Conservation (phyloP, 371 early-diverging fungal species). For the Mucor lusitanicus region DNA sequence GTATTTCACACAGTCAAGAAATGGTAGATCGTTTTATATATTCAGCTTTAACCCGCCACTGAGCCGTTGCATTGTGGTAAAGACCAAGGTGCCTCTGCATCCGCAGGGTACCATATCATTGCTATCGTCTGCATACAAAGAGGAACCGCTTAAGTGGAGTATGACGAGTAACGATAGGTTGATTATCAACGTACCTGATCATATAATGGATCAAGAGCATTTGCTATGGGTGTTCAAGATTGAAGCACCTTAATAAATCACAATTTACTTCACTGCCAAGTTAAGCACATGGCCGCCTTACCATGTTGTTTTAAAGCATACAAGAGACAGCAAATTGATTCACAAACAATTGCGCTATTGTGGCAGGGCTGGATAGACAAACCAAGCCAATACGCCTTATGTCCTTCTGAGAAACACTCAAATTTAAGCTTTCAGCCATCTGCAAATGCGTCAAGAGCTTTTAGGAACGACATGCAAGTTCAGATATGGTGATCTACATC, state of each 20-base stretch:
- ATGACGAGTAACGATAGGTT: slow-evolving; percentile 8
- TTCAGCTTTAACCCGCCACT: slow-evolving; percentile 14
- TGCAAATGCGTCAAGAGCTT: too few relatives aligned
- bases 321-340: too few relatives aligned
- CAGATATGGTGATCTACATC: too few relatives aligned
- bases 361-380: too few relatives aligned
- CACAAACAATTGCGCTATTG: too few relatives aligned
- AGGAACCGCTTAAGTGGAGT: slow-evolving; percentile 1
- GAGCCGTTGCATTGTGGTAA: slow-evolving; percentile 6
- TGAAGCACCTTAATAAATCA: slow-evolving; percentile 7
- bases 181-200: slow-evolving; percentile 8
- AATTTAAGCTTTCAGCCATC: too few relatives aligned
- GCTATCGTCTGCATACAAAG: neutral
- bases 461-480: too few relatives aligned
- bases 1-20: slow-evolving; percentile 17
- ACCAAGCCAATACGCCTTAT: too few relatives aligned
- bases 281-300: too few relatives aligned
- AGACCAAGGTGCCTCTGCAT: slow-evolving; percentile 12
- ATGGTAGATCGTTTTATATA: slow-evolving; percentile 26
- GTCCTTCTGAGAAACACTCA: too few relatives aligned
- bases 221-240: slow-evolving; percentile 19
- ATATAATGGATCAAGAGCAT: slow-evolving; percentile 7
- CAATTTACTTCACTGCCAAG: too few relatives aligned
- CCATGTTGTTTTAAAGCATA: too few relatives aligned
- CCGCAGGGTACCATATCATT: slow-evolving; percentile 1